Conservation (phyloP, 805 yeast genomes). For the Cyberlindnera veronae region DNA sequence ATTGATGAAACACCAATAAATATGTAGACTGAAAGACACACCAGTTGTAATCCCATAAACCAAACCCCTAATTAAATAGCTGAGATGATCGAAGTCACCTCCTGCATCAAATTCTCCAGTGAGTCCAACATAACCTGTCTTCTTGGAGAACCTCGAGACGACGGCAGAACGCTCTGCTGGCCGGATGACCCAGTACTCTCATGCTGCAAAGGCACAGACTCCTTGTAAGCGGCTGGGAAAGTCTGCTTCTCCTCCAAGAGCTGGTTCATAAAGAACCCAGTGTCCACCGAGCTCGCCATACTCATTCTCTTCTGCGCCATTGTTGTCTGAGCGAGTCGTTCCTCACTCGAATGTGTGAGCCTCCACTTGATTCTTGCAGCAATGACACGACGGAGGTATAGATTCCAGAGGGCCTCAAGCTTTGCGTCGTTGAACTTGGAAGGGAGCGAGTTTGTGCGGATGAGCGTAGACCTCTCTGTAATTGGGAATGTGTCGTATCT, state of each 20-base stretch:
- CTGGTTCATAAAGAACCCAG: slow-evolving; percentile 20
- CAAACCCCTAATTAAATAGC: too few species aligned
- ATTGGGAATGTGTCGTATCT: slow-evolving; percentile 18
- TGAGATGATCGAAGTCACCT: slow-evolving; percentile 19
- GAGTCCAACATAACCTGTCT: slow-evolving; percentile 21
- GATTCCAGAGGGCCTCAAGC: slow-evolving; percentile 30
- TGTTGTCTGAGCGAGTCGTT: slow-evolving; percentile 4
- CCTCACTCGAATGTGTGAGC: slow-evolving; percentile 18
- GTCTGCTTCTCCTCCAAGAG: slow-evolving; percentile 6
- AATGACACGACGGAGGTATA: slow-evolving; percentile 32
- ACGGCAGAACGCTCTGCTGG: not conserved
- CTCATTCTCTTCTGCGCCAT: slow-evolving; percentile 9
- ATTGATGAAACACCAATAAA: too few species aligned
- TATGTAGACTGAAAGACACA: too few species aligned
- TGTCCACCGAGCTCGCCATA: slow-evolving; percentile 23
- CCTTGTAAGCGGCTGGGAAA: slow-evolving; percentile 8
- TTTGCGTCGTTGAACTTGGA: slow-evolving; percentile 11
- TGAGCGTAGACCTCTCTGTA: slow-evolving; percentile 4
- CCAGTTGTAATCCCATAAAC: too few species aligned
- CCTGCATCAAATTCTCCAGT: slow-evolving; percentile 22
- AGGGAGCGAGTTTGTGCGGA: slow-evolving; percentile 25
- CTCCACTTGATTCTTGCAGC: slow-evolving; percentile 32
- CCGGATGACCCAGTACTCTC: not conserved
- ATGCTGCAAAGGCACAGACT: slow-evolving; percentile 6
- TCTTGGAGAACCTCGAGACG: slow-evolving; percentile 11